A percentile compares a stretch with the other conserved stretches of the same genome.
These are phyloP conservation scores for Monilinia laxa DNA, from an alignment of 2,329 filamentous ascomycete species.

Conservation along the genomic window DNA sequence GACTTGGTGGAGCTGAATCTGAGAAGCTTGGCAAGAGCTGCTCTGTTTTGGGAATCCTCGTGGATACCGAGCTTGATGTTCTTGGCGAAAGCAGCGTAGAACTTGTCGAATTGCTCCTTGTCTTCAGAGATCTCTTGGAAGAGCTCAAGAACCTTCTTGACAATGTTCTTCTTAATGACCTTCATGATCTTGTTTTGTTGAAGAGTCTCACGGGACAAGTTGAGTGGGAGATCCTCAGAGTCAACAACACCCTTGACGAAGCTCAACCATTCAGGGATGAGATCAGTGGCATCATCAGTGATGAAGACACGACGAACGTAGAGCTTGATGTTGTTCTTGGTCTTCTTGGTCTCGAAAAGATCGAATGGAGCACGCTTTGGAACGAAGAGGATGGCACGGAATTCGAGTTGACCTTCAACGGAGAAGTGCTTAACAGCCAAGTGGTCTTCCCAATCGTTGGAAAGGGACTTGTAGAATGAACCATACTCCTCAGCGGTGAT, in stretches of 20 bases:
- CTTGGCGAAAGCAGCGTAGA: constrained; percentile 99
- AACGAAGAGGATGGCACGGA: constrained; percentile 99
- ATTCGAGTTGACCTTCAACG: constrained; percentile 99
- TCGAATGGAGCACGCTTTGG: constrained; percentile 99
- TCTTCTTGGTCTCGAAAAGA: constrained; percentile 99
- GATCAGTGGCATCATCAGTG: constrained; percentile 97
- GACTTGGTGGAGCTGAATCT: constrained; percentile 99
- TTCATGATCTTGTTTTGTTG: constrained; percentile 99
- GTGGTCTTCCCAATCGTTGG: constrained; percentile 99
- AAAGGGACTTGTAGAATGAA: constrained; percentile 99
- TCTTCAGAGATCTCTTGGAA: constrained; percentile 99
- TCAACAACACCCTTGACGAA: constrained; percentile 99
- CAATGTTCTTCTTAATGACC: constrained; percentile 99
- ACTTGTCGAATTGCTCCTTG: constrained; percentile 99
- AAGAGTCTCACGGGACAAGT: constrained; percentile 99
- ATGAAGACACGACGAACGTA: constrained; percentile 99
- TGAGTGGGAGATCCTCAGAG: constrained; percentile 98
- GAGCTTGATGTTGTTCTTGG: constrained; percentile 99
- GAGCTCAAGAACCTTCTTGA: constrained; percentile 99
- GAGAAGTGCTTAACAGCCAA: constrained; percentile 99
- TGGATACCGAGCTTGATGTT: constrained; percentile 99
- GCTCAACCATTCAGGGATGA: constrained; percentile 98
- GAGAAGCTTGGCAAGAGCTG: constrained; percentile 90
- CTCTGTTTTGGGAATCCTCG: constrained; percentile 98
- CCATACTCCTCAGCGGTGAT: constrained; percentile 97